A percentile compares a stretch with the other conserved stretches of the same genome.
Evolutionary conservation across 129 eudicot species (phyloP).

Genomic region (Arctium lappa): DNA sequence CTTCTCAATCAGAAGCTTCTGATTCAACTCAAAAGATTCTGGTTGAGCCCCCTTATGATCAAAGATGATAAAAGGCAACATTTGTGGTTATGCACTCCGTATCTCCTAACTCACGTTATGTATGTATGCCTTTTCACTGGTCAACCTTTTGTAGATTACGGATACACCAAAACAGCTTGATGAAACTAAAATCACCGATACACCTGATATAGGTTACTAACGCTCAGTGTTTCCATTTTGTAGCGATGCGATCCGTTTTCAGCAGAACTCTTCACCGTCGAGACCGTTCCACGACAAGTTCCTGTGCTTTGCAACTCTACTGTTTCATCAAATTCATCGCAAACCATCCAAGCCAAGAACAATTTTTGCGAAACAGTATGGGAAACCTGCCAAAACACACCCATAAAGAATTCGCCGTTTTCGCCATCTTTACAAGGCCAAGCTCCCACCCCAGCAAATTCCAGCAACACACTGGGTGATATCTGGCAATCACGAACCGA

Average conservation of each 20-base stretch:
- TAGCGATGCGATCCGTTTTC: conserved; percentile 86
- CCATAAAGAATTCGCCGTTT: conserved; percentile 66
- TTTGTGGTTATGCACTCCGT: too few species aligned
- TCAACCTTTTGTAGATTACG: too few species aligned
- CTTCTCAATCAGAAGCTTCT: too few species aligned
- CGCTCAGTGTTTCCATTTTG: background rate
- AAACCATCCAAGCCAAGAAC: conserved; percentile 27
- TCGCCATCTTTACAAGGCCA: conserved; percentile 53
- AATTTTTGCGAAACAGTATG: conserved; percentile 58
- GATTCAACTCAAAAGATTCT: too few species aligned
- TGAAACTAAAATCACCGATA: too few species aligned
- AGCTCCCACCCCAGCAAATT: conserved; percentile 34
- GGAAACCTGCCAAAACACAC: conserved; percentile 66
- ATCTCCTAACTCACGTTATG: too few species aligned
- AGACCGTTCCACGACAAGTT: conserved; percentile 44
- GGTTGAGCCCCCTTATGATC: too few species aligned
- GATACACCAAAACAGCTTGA: too few species aligned
- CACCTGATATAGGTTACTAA: background rate
- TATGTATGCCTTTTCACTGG: too few species aligned
- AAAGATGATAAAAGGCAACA: too few species aligned
- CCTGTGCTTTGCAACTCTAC: conserved; percentile 81
- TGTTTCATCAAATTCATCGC: conserved; percentile 33
- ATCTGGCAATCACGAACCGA: conserved; percentile 56
- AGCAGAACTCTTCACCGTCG: conserved; percentile 52
- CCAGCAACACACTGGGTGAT: conserved; percentile 57